Conservation (phyloP, 352 stramenopile genomes). For the Phytopythium litorale region DNA sequence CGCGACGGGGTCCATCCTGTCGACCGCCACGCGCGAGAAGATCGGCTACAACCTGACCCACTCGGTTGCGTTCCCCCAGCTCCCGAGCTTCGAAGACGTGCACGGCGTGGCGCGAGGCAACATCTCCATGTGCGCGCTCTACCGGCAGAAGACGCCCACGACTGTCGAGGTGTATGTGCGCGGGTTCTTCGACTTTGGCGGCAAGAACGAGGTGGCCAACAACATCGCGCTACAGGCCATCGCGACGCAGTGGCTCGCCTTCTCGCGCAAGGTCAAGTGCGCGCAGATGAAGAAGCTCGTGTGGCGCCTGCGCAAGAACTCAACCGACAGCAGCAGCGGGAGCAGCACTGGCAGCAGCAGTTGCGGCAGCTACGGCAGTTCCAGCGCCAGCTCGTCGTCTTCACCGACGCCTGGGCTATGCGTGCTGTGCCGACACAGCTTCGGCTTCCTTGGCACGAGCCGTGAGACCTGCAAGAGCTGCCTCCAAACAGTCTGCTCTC, state of each 20-base stretch:
- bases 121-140: constrained; percentile 35
- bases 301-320: constrained; percentile 28
- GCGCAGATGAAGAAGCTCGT: constrained; percentile 35
- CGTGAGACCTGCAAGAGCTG: constrained; percentile 26
- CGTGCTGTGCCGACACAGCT: constrained; percentile 20
- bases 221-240: constrained; percentile 21
- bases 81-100: constrained; percentile 19
- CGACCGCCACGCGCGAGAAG: constrained; percentile 14
- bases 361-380: constrained; percentile 2
- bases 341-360: constrained; percentile 3
- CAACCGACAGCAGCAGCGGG: constrained; percentile 6
- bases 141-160: constrained; percentile 22
- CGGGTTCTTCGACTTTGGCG: constrained; percentile 28
- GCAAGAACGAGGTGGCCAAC: constrained; percentile 10
- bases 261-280: constrained; percentile 28
- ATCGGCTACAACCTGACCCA: constrained; percentile 30
- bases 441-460: constrained; percentile 18
- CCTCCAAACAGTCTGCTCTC: constrained; percentile 16
- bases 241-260: constrained; percentile 21
- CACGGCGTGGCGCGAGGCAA: constrained; percentile 26
- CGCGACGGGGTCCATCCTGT: constrained; percentile 21
- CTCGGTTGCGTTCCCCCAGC: constrained; percentile 27
- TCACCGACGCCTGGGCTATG: constrained; percentile 9
- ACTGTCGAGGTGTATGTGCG: constrained; percentile 28
- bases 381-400: not conserved